Evolutionary conservation across 1,139 yeast genomes (phyloP).

Genomic region (Nakaseomyces nivariensis): DNA sequence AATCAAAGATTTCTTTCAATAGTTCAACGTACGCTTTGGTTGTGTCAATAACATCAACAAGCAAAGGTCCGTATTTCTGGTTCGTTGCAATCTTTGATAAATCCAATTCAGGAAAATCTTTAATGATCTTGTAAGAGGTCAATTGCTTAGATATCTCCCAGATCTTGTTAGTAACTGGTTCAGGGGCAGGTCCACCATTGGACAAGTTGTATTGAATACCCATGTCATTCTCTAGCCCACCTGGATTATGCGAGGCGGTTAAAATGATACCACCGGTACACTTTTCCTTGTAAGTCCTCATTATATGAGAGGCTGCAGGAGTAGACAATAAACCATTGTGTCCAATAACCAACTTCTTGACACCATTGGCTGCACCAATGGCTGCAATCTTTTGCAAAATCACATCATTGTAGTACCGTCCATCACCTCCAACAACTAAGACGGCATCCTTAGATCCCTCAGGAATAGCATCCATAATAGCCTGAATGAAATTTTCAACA

Average conservation of each 20-base stretch:
- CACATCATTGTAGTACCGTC: constrained; percentile 77
- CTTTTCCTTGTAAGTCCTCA: constrained; percentile 48
- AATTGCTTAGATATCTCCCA: constrained; percentile 58
- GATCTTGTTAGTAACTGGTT: constrained; percentile 79
- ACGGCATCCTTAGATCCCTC: constrained; percentile 72
- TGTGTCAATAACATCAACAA: constrained; percentile 74
- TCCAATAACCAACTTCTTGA: constrained; percentile 74
- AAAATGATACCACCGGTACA: constrained; percentile 94
- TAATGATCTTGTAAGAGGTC: constrained; percentile 46
- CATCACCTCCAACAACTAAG: constrained; percentile 93
- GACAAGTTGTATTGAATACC: constrained; percentile 93
- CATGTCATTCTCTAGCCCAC: constrained; percentile 85
- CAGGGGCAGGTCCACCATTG: constrained; percentile 99
- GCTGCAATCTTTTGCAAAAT: constrained; percentile 74
- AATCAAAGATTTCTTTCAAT: constrained; percentile 82
- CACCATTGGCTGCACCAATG: constrained; percentile 89
- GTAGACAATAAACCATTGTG: constrained; percentile 83
- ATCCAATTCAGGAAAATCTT: constrained; percentile 51
- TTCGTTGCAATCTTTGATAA: constrained; percentile 45
- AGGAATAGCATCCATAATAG: constrained; percentile 80
- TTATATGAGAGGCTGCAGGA: constrained; percentile 91
- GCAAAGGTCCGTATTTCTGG: constrained; percentile 40
- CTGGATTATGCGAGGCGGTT: constrained; percentile 97
- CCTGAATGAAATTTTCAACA: constrained; percentile 89
- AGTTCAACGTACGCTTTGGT: constrained; percentile 70